Evolutionary conservation across 2,329 filamentous ascomycete genomes (phyloP).

Genomic region (Trichoderma koningii): DNA sequence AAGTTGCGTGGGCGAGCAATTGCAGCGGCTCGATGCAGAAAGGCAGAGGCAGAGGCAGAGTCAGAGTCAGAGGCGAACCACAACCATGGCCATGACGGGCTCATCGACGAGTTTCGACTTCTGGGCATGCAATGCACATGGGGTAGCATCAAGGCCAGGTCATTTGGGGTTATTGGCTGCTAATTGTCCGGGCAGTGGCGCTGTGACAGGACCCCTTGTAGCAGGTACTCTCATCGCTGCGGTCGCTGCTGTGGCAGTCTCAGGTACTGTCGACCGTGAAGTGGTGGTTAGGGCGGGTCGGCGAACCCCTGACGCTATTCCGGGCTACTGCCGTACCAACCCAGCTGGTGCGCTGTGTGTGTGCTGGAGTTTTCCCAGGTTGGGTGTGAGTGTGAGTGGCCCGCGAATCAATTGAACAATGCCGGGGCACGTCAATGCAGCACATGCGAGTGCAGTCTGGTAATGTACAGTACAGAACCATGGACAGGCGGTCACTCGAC

Average conservation of each 20-base stretch:
- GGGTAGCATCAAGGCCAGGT: conserved; percentile 17
- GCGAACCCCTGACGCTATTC: conserved; percentile 12
- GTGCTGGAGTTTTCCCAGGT: background rate
- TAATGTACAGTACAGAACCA: background rate
- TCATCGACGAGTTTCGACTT: conserved; percentile 21
- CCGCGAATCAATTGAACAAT: background rate
- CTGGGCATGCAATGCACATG: conserved; percentile 18
- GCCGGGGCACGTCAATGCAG: conserved; percentile 14
- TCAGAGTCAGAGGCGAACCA: background rate
- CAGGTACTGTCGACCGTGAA: conserved; percentile 1
- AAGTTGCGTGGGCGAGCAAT: conserved; percentile 16
- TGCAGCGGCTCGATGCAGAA: conserved; percentile 5
- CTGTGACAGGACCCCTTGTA: background rate
- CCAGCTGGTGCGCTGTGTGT: background rate
- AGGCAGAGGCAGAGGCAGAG: background rate
- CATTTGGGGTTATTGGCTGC: conserved; percentile 15
- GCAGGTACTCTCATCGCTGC: background rate
- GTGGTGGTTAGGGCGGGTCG: conserved; percentile 7
- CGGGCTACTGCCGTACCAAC: background rate
- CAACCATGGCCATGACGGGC: conserved; percentile 2
- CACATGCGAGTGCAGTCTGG: background rate
- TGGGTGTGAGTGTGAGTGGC: conserved; percentile 8
- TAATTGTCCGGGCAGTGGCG: conserved; percentile 2
- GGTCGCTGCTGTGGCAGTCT: background rate
- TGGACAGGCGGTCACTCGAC: background rate